Base-by-base conservation (phyloP, 352 stramenopile genomes). In the Pythium chondricola region DNA sequence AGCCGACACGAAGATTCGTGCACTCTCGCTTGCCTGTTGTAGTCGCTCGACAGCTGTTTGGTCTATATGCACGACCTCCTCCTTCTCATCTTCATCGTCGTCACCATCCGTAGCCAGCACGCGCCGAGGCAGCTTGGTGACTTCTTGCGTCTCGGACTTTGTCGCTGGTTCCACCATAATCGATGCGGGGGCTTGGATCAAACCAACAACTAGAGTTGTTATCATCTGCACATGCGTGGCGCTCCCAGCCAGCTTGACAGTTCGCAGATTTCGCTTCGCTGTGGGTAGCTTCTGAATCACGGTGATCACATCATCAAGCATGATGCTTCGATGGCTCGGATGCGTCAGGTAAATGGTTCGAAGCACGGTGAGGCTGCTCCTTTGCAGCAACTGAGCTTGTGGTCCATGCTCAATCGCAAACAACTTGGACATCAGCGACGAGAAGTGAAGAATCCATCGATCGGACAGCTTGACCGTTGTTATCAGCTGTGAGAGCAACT, bases 281-380 rank as follows among this genome's bases (percentile, higher is more conserved):
- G 69, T 88, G 16, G 84, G 78, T 2, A 93, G 56, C 36, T 95
- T 89, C 6, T 88, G 43, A 64, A 95, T 88, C 2, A 88, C 65
- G 6, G 47, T 47, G 4, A 95, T 71, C n/a, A 91, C 58, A 35
- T 90, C 78, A 24, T 71, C 69, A 14, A 93, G 61, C 20, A 95
- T 48, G 4, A 83, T 61, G 10, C 67, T 50, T 17, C 80, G 71
- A 62, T 93, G 75, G 8, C 48, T 22, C 17, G 70, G 61, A 51
- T 93, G 88, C 22, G 70, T 57, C 33, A 90, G 30, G 50, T 88
- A 91, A 25, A 95, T 66, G 6, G 54, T 57, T 16, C 84, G 69
- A 30, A 93, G 44, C 21, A 92, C 70, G 14, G 56, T n/a, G 14
- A 83, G 44, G 22, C 63, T 66, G 46, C 72, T 85, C 25, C 76